Conservation (phyloP, 257 asterid genomes). For the Solanum piurae region DNA sequence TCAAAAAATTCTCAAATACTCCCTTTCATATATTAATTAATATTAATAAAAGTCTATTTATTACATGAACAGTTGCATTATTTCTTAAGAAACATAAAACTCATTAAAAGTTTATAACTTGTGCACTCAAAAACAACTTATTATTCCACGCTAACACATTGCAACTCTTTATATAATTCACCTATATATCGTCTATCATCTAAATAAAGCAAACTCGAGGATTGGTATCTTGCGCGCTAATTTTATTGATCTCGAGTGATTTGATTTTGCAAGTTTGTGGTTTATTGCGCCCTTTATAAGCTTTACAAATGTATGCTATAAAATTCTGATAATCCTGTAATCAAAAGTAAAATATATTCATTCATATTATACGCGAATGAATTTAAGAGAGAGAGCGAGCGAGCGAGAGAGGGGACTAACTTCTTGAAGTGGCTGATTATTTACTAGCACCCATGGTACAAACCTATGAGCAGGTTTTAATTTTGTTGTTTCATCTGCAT, state of each 20-base stretch:
- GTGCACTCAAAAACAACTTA: background rate
- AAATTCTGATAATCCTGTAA: constrained; percentile 65
- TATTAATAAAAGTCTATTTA: background rate
- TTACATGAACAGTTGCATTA: background rate
- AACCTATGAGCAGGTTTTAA: constrained; percentile 69
- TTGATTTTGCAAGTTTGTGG: constrained; percentile 49
- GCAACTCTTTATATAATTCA: background rate
- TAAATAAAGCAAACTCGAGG: constrained; percentile 23
- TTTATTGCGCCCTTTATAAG: constrained; percentile 42
- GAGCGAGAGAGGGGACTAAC: constrained; percentile 19
- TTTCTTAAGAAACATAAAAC: background rate
- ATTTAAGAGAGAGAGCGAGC: background rate
- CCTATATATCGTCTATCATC: background rate
- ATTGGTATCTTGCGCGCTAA: background rate
- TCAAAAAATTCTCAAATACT: too few species aligned
- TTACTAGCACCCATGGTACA: constrained; percentile 89
- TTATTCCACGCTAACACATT: background rate
- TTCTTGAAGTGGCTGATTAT: constrained; percentile 58
- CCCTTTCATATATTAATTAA: background rate
- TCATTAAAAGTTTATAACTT: background rate
- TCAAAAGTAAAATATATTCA: background rate
- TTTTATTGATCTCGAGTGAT: constrained; percentile 11
- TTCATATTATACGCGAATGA: background rate
- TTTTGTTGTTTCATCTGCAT: constrained; percentile 59
- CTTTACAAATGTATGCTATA: constrained; percentile 48